A percentile compares a stretch with the other conserved stretches of the same genome.
Evolutionary conservation across 768 basidiomycete genomes (phyloP).

Genomic region (Amanita exitialis): DNA sequence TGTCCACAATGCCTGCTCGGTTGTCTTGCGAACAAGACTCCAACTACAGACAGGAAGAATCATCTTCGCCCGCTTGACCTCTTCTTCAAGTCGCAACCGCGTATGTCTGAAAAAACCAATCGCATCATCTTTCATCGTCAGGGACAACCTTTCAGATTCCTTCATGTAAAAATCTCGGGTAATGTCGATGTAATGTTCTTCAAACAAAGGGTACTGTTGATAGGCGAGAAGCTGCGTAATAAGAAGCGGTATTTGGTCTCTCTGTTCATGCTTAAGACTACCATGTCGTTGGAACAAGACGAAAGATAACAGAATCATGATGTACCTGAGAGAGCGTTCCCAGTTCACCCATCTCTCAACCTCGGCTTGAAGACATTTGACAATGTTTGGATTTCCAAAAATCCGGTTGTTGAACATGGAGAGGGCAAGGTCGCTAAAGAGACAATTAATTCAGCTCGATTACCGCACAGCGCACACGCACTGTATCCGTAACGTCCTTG

Average conservation of each 20-base stretch:
- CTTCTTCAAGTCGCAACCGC: constrained; percentile 39
- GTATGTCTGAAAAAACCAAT: constrained; percentile 44
- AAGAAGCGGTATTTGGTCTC: constrained; percentile 36
- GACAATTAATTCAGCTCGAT: constrained; percentile 9
- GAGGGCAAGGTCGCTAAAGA: constrained; percentile 46
- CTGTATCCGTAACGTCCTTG: constrained; percentile 32
- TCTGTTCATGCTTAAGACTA: constrained; percentile 28
- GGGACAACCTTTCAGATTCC: constrained; percentile 34
- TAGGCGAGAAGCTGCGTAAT: constrained; percentile 48
- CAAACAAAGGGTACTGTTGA: constrained; percentile 49
- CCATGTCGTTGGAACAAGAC: not conserved
- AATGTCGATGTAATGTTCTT: constrained; percentile 39
- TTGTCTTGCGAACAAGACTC: constrained; percentile 37
- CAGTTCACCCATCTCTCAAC: constrained; percentile 40
- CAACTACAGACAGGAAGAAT: constrained; percentile 43
- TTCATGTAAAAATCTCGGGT: constrained; percentile 43
- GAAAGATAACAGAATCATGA: not conserved
- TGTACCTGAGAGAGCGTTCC: constrained; percentile 41
- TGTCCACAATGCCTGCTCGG: constrained; percentile 41
- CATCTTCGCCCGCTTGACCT: constrained; percentile 40
- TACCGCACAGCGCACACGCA: constrained; percentile 16
- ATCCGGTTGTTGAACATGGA: constrained; percentile 39
- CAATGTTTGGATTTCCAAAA: constrained; percentile 36
- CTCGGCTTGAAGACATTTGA: constrained; percentile 30
- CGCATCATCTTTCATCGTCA: constrained; percentile 30